A percentile compares a stretch with the other conserved stretches of the same genome.
Evolutionary conservation across 768 basidiomycete species (phyloP).

Genomic region (Leccinum ochraceum): DNA sequence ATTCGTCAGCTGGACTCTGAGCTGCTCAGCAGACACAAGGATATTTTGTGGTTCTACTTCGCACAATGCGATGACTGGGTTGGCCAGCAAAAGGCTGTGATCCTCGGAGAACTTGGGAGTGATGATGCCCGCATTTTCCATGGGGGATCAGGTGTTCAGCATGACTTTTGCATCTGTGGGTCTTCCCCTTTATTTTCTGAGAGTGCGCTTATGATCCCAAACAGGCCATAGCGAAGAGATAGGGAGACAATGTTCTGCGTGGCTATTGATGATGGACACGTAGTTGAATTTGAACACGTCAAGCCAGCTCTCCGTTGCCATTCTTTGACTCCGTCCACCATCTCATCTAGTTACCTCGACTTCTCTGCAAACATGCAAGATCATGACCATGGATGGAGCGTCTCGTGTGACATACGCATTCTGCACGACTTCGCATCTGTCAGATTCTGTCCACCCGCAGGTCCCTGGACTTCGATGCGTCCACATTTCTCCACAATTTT

Average conservation of each 20-base stretch:
- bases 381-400: too few species aligned
- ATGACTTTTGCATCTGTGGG: conserved; percentile 76
- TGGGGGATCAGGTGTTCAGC: conserved; percentile 53
- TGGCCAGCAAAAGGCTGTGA: conserved; percentile 48
- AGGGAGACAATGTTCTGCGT: conserved; percentile 48
- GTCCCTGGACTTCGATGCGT: too few species aligned
- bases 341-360: too few species aligned
- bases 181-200: conserved; percentile 6
- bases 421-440: too few species aligned
- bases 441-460: too few species aligned
- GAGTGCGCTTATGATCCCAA: conserved; percentile 3
- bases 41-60: conserved; percentile 55
- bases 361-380: too few species aligned
- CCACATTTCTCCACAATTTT: too few species aligned
- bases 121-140: conserved; percentile 42
- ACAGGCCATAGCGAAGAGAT: conserved; percentile 54
- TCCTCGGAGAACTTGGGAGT: conserved; percentile 44
- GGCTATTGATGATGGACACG: conserved; percentile 32
- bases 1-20: conserved; percentile 54
- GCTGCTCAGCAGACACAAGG: conserved; percentile 42
- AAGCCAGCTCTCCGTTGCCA: too few species aligned
- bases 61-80: conserved; percentile 71
- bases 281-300: too few species aligned
- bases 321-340: too few species aligned
- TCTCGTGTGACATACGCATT: too few species aligned